Evolutionary conservation across 306 rosid genomes (phyloP).

Genomic region (Gleditsia sinensis): DNA sequence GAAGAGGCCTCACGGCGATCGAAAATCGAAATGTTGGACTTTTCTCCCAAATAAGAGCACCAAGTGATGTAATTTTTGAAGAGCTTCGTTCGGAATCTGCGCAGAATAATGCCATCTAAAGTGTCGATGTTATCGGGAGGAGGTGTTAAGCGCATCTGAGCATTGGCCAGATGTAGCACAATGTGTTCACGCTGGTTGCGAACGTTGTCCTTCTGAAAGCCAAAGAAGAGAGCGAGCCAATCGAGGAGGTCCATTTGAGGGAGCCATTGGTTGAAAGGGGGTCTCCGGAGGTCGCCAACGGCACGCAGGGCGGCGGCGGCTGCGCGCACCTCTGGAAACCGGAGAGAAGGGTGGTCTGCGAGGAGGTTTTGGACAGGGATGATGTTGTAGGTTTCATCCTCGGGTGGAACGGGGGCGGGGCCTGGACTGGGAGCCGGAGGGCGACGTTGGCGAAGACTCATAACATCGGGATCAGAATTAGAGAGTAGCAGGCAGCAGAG

Average conservation of each 20-base stretch:
- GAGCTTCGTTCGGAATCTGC: constrained; percentile 78
- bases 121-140: constrained; percentile 92
- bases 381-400: constrained; percentile 72
- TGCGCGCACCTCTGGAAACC: constrained; percentile 91
- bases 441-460: constrained; percentile 50
- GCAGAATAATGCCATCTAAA: constrained; percentile 65
- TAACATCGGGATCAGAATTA: constrained; percentile 52
- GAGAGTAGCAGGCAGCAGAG: neutral
- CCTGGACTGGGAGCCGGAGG: constrained; percentile 11
- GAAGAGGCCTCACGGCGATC: constrained; percentile 42
- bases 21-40: constrained; percentile 83
- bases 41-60: constrained; percentile 92
- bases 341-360: constrained; percentile 92
- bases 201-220: constrained; percentile 86
- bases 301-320: constrained; percentile 65
- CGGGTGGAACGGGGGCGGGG: constrained; percentile 39
- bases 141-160: constrained; percentile 92
- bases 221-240: constrained; percentile 87
- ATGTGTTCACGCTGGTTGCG: constrained; percentile 97
- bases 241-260: constrained; percentile 78
- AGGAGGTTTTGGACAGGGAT: constrained; percentile 87
- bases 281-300: constrained; percentile 74
- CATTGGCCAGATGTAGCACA: constrained; percentile 90
- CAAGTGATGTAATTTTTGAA: constrained; percentile 69
- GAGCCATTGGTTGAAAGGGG: constrained; percentile 75